A percentile compares a stretch with the other conserved stretches of the same genome.
Evolutionary conservation across 305 asterid genomes (phyloP).

Genomic region (Fraxinus sp.): DNA sequence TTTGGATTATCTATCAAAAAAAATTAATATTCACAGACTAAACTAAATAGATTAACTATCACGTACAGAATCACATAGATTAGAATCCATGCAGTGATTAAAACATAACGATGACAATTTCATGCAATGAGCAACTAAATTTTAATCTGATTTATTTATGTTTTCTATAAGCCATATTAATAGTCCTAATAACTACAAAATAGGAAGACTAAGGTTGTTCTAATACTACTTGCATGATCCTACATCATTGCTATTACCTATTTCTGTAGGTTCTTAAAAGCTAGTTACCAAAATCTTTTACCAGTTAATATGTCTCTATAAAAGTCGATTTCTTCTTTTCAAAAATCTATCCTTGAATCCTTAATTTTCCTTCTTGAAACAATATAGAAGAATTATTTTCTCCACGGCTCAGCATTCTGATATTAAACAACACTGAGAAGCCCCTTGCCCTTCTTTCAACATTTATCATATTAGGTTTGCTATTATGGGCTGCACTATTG

Average conservation of each 20-base stretch:
- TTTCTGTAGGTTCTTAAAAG: not conserved
- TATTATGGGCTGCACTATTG: conserved; percentile 90
- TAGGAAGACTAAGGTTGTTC: not conserved
- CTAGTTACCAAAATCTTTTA: not conserved
- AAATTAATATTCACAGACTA: not conserved
- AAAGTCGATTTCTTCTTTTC: not conserved
- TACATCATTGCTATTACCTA: not conserved
- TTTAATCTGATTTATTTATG: too few species aligned
- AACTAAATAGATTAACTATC: not conserved
- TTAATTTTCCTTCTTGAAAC: not conserved
- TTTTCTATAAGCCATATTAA: not conserved
- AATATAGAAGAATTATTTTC: not conserved
- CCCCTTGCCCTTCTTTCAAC: not conserved
- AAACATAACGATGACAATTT: not conserved
- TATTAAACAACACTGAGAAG: not conserved
- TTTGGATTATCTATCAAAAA: too few species aligned
- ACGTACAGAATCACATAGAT: not conserved
- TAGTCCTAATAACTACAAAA: not conserved
- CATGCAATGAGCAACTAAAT: not conserved
- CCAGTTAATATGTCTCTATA: not conserved
- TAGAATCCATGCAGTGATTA: not conserved
- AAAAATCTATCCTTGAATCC: not conserved
- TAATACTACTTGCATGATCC: not conserved
- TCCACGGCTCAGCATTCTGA: not conserved
- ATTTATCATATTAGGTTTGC: conserved; percentile 53